Evolutionary conservation across 768 basidiomycete genomes (phyloP), one percentile per base, ranked within the genome.

Genomic region (Pluteus cervinus): DNA sequence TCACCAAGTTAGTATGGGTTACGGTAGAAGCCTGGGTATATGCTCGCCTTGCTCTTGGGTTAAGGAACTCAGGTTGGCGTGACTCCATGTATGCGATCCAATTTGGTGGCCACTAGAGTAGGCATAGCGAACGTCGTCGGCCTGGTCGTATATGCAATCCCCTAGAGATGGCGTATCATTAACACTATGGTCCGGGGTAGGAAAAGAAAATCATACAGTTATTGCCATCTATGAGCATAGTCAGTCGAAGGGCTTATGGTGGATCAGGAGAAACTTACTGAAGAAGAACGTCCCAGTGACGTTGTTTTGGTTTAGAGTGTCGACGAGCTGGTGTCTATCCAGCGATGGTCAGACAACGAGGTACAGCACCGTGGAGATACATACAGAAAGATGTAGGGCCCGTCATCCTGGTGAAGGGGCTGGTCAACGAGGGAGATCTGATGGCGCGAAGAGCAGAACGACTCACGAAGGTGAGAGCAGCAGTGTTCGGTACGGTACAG

Each of bases 1-100:
- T 6, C 29, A 4, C n/a, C 17, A 14, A 29, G 8, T 16, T 29
- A n/a, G 8, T 29, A 29, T 29, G 8, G 4, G 29, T 6, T 16
- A 8, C 29, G 17, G n/a, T 29, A 14, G n/a, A 16, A 29, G n/a
- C 29, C n/a, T 29, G 29, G 29, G 18, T 18, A 31, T 14, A 39
- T 18, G 45, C 63, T 40, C 17, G 68, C 67, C 63, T 50, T 68
- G 43, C 42, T 66, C 63, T 58, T 54, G 67, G 11, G 57, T 50
- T 12, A 69, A 55, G 0, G 59, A 62, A 1, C 57, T 54, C 28
- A 71, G 47, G 46, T 67, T 57, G n/a, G 34, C 40, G 40, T 72
- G 70, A 7, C 49, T 45, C 68, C 69, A 71, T 3, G 69, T 72
- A 46, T 72, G 70, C 5, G 68, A 69, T 0, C 52, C 64, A 33